These are phyloP conservation scores for Podila minutissima DNA, from an alignment of 192 early-diverging fungal genomes.

Conservation along the genomic window DNA sequence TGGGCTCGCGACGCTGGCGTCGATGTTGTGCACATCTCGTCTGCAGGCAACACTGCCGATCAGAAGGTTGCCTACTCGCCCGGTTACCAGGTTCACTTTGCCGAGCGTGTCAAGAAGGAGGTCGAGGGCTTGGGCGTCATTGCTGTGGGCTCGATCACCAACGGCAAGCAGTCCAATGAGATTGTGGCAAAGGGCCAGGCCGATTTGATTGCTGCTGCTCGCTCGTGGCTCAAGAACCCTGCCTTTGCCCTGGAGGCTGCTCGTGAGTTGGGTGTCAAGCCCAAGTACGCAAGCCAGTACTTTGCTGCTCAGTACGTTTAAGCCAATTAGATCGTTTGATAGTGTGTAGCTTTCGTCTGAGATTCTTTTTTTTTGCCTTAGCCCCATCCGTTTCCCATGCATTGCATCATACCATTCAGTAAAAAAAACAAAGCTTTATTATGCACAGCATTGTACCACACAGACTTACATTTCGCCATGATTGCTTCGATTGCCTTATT, in stretches of 20 bases:
- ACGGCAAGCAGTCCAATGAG: constrained; percentile 72
- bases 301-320: too few species aligned
- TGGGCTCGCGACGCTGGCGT: constrained; percentile 76
- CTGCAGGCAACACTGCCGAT: constrained; percentile 72
- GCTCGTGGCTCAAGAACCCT: constrained; percentile 76
- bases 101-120: constrained; percentile 68
- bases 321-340: too few species aligned
- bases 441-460: too few species aligned
- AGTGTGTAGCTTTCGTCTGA: too few species aligned
- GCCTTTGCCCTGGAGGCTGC: constrained; percentile 74
- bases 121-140: constrained; percentile 66
- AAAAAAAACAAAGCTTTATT: too few species aligned
- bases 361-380: too few species aligned
- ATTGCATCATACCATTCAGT: too few species aligned
- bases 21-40: constrained; percentile 89
- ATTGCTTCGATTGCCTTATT: too few species aligned
- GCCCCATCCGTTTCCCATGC: too few species aligned
- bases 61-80: constrained; percentile 60
- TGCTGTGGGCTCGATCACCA: constrained; percentile 80
- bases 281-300: constrained; percentile 73
- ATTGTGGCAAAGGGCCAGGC: constrained; percentile 72
- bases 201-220: constrained; percentile 81
- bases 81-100: constrained; percentile 79
- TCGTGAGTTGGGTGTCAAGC: constrained; percentile 68
- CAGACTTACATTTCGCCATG: too few species aligned